These are phyloP conservation scores for Hericium rajendrae DNA, from an alignment of 768 basidiomycete genomes.

Conservation along the genomic window DNA sequence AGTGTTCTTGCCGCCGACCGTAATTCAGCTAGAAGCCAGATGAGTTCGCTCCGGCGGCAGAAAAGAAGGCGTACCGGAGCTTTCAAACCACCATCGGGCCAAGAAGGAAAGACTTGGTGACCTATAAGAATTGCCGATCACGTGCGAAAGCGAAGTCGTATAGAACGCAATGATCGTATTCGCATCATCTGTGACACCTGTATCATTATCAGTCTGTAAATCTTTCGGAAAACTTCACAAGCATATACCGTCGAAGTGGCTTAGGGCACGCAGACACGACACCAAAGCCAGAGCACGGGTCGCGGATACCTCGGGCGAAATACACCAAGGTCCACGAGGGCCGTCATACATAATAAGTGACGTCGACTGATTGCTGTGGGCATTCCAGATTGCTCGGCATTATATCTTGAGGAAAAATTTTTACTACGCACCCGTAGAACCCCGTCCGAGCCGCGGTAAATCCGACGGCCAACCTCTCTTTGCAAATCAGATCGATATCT, in stretches of 20 bases:
- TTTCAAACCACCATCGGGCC: slow-evolving; percentile 67
- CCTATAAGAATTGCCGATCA: slow-evolving; percentile 51
- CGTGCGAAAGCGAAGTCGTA: slow-evolving; percentile 54
- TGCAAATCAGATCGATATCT: slow-evolving; percentile 63
- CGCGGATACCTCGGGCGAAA: slow-evolving; percentile 65
- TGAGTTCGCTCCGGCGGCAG: background rate
- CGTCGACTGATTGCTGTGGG: slow-evolving; percentile 28
- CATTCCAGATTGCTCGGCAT: background rate
- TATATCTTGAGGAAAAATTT: no score
- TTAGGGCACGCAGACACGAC: slow-evolving; percentile 57
- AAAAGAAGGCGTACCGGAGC: slow-evolving; percentile 42
- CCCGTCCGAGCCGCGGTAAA: slow-evolving; percentile 34
- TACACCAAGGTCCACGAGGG: slow-evolving; percentile 51
- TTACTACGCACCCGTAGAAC: slow-evolving; percentile 34
- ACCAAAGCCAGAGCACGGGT: slow-evolving; percentile 58
- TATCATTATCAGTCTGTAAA: background rate
- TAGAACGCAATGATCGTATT: slow-evolving; percentile 77
- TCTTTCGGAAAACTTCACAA: background rate
- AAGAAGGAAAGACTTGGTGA: slow-evolving; percentile 66
- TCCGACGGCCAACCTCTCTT: slow-evolving; percentile 41
- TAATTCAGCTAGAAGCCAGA: slow-evolving; percentile 45
- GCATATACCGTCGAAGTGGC: slow-evolving; percentile 54
- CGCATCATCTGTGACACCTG: slow-evolving; percentile 61
- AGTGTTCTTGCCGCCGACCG: slow-evolving; percentile 68
- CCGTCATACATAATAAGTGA: slow-evolving; percentile 30